Percentiles rank a stretch among this genome's conserved stretches.
phyloP scores from a whole-genome alignment of 2,329 filamentous ascomycete genomes.

The Calcarisporium arbuscula region DNA sequence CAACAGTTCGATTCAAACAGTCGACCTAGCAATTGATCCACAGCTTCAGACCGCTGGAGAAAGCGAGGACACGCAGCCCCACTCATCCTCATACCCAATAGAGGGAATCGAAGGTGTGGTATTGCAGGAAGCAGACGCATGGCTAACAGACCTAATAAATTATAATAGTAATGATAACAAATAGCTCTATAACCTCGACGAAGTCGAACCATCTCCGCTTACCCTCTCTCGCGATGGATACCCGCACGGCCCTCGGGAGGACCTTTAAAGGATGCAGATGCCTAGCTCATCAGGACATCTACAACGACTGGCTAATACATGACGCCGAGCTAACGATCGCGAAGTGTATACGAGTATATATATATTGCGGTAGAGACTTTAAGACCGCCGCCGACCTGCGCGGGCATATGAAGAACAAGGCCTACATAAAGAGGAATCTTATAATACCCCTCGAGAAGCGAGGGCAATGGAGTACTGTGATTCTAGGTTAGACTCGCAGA shows the following conservation, averaged over 20 bases:
- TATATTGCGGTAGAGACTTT: too few species aligned
- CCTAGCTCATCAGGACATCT: slow-evolving; percentile 13
- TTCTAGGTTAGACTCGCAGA: slow-evolving; percentile 7
- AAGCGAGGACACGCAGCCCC: neutral
- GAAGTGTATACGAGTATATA: slow-evolving; percentile 12
- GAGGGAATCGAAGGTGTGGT: slow-evolving; percentile 8
- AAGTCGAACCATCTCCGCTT: slow-evolving; percentile 8
- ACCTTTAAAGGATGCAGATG: slow-evolving; percentile 14
- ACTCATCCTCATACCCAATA: slow-evolving; percentile 6
- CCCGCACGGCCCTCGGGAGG: slow-evolving; percentile 5
- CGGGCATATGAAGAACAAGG: too few species aligned
- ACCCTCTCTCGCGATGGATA: slow-evolving; percentile 13
- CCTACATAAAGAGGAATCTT: too few species aligned
- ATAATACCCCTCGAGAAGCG: too few species aligned
- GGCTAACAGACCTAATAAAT: slow-evolving; percentile 6
- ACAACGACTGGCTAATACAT: too few species aligned
- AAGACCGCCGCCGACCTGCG: too few species aligned
- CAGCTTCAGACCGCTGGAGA: too few species aligned
- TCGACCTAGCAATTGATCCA: too few species aligned
- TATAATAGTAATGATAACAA: neutral
- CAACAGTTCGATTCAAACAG: neutral
- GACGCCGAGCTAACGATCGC: slow-evolving; percentile 8
- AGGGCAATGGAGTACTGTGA: too few species aligned
- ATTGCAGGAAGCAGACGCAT: slow-evolving; percentile 10
- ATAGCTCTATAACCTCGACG: neutral